Percentiles rank a stretch among this genome's conserved stretches.
phyloP scores from a whole-genome alignment of 1,284 basidiomycete genomes.

The Schizophyllum commune region DNA sequence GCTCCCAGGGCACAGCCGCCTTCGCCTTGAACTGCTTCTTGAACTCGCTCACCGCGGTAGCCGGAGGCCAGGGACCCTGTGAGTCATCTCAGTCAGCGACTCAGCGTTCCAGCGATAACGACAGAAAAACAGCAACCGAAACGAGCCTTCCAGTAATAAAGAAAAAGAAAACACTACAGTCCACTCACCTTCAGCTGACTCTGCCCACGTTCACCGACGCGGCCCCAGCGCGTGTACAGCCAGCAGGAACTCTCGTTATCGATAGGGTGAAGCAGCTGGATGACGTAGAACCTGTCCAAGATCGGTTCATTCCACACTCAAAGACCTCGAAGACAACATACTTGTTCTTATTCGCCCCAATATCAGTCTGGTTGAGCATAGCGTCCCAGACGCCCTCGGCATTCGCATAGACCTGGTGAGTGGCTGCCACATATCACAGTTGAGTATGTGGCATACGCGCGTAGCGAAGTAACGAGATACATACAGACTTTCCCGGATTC shows the following conservation, averaged over 20 bases:
- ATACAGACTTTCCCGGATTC: constrained; percentile 38
- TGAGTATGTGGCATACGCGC: neutral
- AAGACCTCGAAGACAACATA: constrained; percentile 15
- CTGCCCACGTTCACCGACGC: constrained; percentile 51
- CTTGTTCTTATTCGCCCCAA: constrained; percentile 59
- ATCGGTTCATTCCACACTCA: constrained; percentile 2
- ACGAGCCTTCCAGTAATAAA: no score
- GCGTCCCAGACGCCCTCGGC: constrained; percentile 51
- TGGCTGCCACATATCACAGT: constrained; percentile 25
- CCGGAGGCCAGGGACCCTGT: constrained; percentile 26
- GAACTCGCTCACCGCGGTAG: constrained; percentile 41
- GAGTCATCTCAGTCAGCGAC: neutral
- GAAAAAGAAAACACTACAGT: no score
- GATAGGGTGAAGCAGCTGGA: constrained; percentile 52
- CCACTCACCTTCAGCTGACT: constrained; percentile 45
- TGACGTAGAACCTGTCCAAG: constrained; percentile 42
- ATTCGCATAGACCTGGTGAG: constrained; percentile 49
- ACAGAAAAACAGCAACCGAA: no score
- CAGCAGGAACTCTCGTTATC: constrained; percentile 28
- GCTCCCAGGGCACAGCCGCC: constrained; percentile 43
- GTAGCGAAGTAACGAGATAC: constrained; percentile 16
- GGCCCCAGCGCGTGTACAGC: constrained; percentile 54
- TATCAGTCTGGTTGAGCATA: constrained; percentile 64
- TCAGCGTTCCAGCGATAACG: no score
- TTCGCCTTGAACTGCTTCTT: constrained; percentile 58